Percentiles rank a stretch among this genome's conserved stretches.
Conservation (phyloP, 768 basidiomycete genomes). For the Termitomyces sp. region DNA sequence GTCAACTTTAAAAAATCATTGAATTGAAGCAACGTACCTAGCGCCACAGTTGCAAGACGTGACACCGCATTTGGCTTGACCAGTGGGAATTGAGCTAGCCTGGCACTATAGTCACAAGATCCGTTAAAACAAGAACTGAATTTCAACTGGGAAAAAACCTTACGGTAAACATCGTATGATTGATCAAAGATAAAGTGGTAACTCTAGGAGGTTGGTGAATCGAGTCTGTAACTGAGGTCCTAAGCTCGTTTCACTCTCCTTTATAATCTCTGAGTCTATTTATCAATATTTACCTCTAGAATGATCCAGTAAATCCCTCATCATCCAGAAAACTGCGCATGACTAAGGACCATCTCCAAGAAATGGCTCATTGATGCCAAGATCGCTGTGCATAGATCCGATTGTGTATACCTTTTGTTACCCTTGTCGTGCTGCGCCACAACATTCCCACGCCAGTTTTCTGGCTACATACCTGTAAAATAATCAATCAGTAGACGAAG, state of each 20-base stretch:
- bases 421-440: background rate
- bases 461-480: background rate
- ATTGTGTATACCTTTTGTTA: no score
- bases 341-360: background rate
- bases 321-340: constrained; percentile 1
- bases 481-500: background rate
- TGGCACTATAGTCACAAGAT: constrained; percentile 2
- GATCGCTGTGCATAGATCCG: no score
- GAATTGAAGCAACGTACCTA: constrained; percentile 24
- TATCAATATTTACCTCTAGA: no score
- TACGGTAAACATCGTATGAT: background rate
- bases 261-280: no score
- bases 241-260: background rate
- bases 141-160: background rate
- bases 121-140: background rate
- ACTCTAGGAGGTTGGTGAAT: no score
- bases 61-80: constrained; percentile 41
- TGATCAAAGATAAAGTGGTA: background rate
- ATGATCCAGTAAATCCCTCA: constrained; percentile 2
- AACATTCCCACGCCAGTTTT: background rate
- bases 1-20: background rate
- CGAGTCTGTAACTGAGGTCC: background rate
- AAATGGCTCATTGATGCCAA: background rate
- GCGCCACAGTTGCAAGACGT: constrained; percentile 46
- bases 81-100: constrained; percentile 32